Conservation (phyloP, 768 basidiomycete genomes). For the Stropharia rugosoannulata region DNA sequence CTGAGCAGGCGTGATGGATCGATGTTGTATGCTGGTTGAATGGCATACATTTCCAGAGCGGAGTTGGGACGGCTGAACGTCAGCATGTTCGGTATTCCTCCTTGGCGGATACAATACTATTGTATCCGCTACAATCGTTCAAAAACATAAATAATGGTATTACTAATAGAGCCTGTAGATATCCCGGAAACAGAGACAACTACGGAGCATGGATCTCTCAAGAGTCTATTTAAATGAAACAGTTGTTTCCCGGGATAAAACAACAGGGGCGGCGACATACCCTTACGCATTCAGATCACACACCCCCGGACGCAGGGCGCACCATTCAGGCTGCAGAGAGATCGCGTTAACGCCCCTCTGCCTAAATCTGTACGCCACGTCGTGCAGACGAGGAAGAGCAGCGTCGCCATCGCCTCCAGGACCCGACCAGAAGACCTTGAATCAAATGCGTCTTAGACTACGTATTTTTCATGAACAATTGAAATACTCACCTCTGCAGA, state of each 20-base stretch:
- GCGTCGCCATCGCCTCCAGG: conserved; percentile 39
- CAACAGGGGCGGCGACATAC: not conserved
- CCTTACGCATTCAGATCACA: conserved; percentile 49
- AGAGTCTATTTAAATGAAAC: no score
- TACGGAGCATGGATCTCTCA: no score
- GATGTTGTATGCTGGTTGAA: no score
- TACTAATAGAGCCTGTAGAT: no score
- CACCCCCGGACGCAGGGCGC: conserved; percentile 59
- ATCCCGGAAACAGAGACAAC: no score
- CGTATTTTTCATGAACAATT: not conserved
- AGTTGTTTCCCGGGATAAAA: not conserved
- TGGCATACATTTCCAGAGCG: no score
- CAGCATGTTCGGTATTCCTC: no score
- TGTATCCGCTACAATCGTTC: no score
- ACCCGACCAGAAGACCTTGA: conserved; percentile 69
- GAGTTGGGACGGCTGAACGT: no score
- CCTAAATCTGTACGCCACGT: conserved; percentile 57
- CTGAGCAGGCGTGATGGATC: no score
- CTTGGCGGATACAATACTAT: no score
- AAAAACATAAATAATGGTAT: no score
- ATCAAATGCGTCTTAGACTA: not conserved
- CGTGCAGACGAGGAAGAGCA: conserved; percentile 70
- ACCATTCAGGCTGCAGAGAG: conserved; percentile 71
- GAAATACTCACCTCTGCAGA: conserved; percentile 50
- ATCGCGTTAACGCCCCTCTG: conserved; percentile 61